A percentile compares a stretch with the other conserved stretches of the same genome.
Conservation (phyloP, 2,329 filamentous ascomycete genomes). For the Trichoderma afroharzianum region DNA sequence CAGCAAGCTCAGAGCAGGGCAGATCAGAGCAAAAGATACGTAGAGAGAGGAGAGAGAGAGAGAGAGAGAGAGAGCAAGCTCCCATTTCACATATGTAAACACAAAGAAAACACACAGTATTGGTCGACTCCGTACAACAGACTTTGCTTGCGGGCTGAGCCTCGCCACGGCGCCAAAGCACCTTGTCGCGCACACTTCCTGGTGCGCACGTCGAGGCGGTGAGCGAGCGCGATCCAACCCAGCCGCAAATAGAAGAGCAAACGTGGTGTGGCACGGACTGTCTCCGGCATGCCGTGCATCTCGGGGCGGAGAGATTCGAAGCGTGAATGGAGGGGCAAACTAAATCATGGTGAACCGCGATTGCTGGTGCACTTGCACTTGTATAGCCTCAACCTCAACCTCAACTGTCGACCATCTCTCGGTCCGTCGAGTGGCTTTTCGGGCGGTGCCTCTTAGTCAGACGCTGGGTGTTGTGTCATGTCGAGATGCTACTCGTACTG, state of each 20-base stretch:
- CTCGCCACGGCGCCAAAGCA: conserved; percentile 15
- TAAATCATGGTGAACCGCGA: conserved; percentile 1
- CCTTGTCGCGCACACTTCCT: conserved; percentile 13
- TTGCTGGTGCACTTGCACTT: neutral
- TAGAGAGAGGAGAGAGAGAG: too few relatives aligned
- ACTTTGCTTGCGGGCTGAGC: conserved; percentile 2
- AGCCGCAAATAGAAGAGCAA: conserved; percentile 12
- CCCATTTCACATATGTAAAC: neutral
- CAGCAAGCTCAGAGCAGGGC: neutral
- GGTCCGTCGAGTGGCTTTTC: neutral
- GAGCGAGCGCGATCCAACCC: conserved; percentile 18
- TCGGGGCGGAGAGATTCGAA: conserved; percentile 1
- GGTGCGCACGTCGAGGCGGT: conserved; percentile 15
- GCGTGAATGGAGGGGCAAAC: conserved; percentile 3
- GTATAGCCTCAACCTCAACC: neutral
- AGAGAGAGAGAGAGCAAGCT: neutral
- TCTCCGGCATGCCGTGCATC: conserved; percentile 17
- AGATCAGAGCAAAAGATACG: neutral
- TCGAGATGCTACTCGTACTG: neutral
- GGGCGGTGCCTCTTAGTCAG: conserved; percentile 10
- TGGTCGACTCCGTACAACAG: too few relatives aligned
- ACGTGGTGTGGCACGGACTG: conserved; percentile 19
- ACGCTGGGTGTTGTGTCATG: neutral
- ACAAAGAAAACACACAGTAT: too few relatives aligned
- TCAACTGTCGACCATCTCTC: neutral